phyloP scores from a whole-genome alignment of 2,329 filamentous ascomycete genomes.

The Plenodomus lindquistii region DNA sequence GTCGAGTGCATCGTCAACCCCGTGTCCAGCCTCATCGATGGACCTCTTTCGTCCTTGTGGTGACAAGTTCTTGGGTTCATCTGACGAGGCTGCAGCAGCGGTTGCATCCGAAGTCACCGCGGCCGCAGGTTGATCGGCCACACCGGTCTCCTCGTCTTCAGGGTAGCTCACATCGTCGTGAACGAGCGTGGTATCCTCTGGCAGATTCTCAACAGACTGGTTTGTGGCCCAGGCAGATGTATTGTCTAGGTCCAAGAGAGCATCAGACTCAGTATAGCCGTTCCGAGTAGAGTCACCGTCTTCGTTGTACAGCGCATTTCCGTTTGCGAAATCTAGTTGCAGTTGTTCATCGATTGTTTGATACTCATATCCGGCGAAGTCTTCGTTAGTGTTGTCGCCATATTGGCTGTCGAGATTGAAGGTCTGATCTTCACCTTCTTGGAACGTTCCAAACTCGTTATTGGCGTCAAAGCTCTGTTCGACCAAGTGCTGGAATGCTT shows the following conservation, averaged over 20 bases:
- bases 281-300: slow-evolving; percentile 12
- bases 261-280: slow-evolving; percentile 14
- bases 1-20: slow-evolving; percentile 28
- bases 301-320: slow-evolving; percentile 8
- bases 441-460: slow-evolving; percentile 14
- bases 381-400: slow-evolving; percentile 30
- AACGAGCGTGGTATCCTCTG: slow-evolving; percentile 10
- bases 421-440: slow-evolving; percentile 11
- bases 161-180: slow-evolving; percentile 15
- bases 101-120: slow-evolving; percentile 33
- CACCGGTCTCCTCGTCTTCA: slow-evolving; percentile 30
- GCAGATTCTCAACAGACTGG: slow-evolving; percentile 8
- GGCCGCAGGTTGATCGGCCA: slow-evolving; percentile 25
- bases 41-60: slow-evolving; percentile 40
- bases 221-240: slow-evolving; percentile 22
- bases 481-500: slow-evolving; percentile 22
- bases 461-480: slow-evolving; percentile 13
- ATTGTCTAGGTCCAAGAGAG: slow-evolving; percentile 25
- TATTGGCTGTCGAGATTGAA: slow-evolving; percentile 15
- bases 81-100: slow-evolving; percentile 29
- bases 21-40: slow-evolving; percentile 38
- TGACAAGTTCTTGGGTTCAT: slow-evolving; percentile 24
- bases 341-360: slow-evolving; percentile 15
- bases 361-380: slow-evolving; percentile 23
- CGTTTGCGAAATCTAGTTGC: slow-evolving; percentile 15